A percentile compares a stretch with the other conserved stretches of the same genome.
Conservation (phyloP, 2,329 filamentous ascomycete genomes). For the Sordariomycetes sp. region DNA sequence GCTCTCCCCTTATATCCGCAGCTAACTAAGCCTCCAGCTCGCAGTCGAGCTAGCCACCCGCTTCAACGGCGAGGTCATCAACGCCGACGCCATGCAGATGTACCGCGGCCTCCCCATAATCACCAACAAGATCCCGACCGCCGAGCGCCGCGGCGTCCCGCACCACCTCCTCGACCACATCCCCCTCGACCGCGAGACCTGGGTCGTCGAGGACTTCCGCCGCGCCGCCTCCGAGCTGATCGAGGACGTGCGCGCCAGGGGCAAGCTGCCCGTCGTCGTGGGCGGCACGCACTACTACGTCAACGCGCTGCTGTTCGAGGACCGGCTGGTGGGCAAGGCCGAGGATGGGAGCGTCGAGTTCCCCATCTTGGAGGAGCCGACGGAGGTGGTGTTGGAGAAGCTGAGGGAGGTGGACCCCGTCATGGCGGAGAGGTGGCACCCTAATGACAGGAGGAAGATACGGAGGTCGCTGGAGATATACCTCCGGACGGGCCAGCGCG, state of each 20-base stretch:
- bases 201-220: conserved; percentile 73
- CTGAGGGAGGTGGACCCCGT: conserved; percentile 73
- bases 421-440: conserved; percentile 91
- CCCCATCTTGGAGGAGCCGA: conserved; percentile 62
- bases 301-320: conserved; percentile 75
- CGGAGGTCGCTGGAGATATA: conserved; percentile 83
- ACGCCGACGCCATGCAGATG: conserved; percentile 96
- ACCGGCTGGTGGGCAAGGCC: conserved; percentile 40
- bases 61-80: conserved; percentile 90
- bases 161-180: conserved; percentile 84
- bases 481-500: conserved; percentile 67
- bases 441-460: conserved; percentile 85
- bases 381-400: conserved; percentile 60
- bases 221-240: conserved; percentile 59
- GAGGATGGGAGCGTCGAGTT: conserved; percentile 31
- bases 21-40: conserved; percentile 41
- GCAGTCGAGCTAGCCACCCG: conserved; percentile 76
- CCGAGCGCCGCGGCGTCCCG: conserved; percentile 68
- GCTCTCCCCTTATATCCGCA: background rate
- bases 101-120: conserved; percentile 87
- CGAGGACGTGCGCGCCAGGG: conserved; percentile 64
- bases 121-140: conserved; percentile 77
- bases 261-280: conserved; percentile 79
- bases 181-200: conserved; percentile 63
- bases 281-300: conserved; percentile 96